A percentile compares a stretch with the other conserved stretches of the same genome.
Conservation (phyloP, 805 yeast species). For the Monosporozyma unispora region DNA sequence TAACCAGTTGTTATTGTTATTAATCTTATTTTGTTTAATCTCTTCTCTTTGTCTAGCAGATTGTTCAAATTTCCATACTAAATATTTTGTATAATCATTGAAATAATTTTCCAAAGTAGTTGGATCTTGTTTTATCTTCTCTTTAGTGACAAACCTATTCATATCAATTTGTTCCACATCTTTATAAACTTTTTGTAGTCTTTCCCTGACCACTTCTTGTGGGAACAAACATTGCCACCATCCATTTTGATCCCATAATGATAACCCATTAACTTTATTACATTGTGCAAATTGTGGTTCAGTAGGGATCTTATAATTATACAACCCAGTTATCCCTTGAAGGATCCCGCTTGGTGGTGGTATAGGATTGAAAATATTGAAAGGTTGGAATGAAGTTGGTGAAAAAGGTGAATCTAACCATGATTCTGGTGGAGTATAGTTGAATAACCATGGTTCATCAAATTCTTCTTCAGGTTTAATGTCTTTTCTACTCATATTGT, state of each 20-base stretch:
- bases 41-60: slow-evolving; percentile 36
- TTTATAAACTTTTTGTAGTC: slow-evolving; percentile 7
- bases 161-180: slow-evolving; percentile 14
- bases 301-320: slow-evolving; percentile 49
- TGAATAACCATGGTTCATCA: slow-evolving; percentile 2
- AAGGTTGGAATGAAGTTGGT: neutral
- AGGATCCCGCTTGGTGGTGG: slow-evolving; percentile 3
- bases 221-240: slow-evolving; percentile 91
- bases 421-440: neutral
- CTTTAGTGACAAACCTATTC: slow-evolving; percentile 39
- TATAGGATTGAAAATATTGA: neutral
- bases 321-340: slow-evolving; percentile 33
- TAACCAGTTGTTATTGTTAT: neutral
- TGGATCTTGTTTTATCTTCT: slow-evolving; percentile 34
- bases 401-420: neutral
- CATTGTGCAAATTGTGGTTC: slow-evolving; percentile 55
- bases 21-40: neutral
- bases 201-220: slow-evolving; percentile 30
- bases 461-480: neutral
- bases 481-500: neutral
- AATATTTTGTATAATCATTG: slow-evolving; percentile 50
- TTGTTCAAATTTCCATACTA: slow-evolving; percentile 59
- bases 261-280: slow-evolving; percentile 51
- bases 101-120: slow-evolving; percentile 47
- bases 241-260: slow-evolving; percentile 79